Conservation (phyloP, 2,329 filamentous ascomycete genomes). For the Podosphaera aphanis region DNA sequence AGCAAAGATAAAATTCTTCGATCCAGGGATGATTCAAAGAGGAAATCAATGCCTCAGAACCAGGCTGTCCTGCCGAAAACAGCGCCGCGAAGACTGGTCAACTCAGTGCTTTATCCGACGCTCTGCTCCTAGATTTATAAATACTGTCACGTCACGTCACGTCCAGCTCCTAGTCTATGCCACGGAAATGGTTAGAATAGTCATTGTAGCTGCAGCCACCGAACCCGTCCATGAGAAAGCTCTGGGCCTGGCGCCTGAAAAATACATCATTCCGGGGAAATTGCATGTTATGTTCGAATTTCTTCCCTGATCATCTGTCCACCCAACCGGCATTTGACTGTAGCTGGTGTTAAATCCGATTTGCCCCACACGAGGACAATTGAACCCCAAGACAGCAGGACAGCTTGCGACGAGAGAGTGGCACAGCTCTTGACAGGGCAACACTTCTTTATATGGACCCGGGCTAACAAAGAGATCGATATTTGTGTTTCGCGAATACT, state of each 20-base stretch:
- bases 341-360: constrained; percentile 26
- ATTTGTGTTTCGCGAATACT: constrained; percentile 36
- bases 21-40: too few relatives aligned
- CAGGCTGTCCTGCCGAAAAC: too few relatives aligned
- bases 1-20: too few relatives aligned
- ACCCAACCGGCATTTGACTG: constrained; percentile 14
- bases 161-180: not conserved
- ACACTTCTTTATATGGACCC: constrained; percentile 79
- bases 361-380: constrained; percentile 34
- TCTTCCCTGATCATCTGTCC: constrained; percentile 13
- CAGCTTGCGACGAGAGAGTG: constrained; percentile 70
- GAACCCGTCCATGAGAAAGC: not conserved
- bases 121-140: too few relatives aligned
- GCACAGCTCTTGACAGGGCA: constrained; percentile 75
- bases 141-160: not conserved
- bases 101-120: too few relatives aligned
- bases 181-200: constrained; percentile 29
- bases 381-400: constrained; percentile 51
- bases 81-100: too few relatives aligned
- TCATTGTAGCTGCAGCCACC: constrained; percentile 8
- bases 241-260: constrained; percentile 11
- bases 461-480: constrained; percentile 54
- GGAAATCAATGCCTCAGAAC: too few relatives aligned
- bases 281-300: constrained; percentile 26
- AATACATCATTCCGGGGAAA: constrained; percentile 35